Percentiles rank a stretch among this genome's conserved stretches.
phyloP scores from a whole-genome alignment of 179 eudicot genomes.

The Drosera spatulata region DNA sequence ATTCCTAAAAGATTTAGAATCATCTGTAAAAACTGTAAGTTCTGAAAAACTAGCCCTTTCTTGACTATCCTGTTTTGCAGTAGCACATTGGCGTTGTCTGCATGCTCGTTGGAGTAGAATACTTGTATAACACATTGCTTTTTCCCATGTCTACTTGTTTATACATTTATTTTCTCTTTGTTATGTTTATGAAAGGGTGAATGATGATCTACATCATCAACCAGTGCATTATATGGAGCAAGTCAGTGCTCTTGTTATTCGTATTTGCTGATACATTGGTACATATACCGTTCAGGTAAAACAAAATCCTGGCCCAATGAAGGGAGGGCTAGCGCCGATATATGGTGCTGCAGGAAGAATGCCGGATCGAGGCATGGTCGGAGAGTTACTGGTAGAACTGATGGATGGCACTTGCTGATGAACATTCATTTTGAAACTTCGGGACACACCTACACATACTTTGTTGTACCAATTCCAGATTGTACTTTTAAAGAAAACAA shows the following conservation, averaged over 20 bases:
- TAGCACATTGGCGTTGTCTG: neutral
- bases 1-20: constrained; percentile 64
- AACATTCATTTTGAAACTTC: neutral
- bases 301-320: constrained; percentile 78
- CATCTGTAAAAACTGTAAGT: constrained; percentile 77
- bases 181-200: neutral
- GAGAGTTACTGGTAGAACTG: constrained; percentile 78
- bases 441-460: neutral
- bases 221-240: neutral
- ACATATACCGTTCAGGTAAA: constrained; percentile 47
- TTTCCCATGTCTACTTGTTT: too few relatives aligned
- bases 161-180: neutral
- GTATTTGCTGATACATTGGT: neutral
- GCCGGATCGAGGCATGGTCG: constrained; percentile 90
- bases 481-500: neutral
- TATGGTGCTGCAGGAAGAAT: constrained; percentile 98
- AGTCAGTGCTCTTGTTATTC: too few relatives aligned
- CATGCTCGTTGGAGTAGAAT: neutral
- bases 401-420: constrained; percentile 54
- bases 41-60: neutral
- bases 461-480: neutral
- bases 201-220: neutral
- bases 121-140: too few relatives aligned
- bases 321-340: constrained; percentile 92
- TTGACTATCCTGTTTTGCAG: neutral